Evolutionary conservation across 2,329 filamentous ascomycete species (phyloP), one percentile per base, ranked within the genome.

Genomic region (Fusarium fracticaudum): DNA sequence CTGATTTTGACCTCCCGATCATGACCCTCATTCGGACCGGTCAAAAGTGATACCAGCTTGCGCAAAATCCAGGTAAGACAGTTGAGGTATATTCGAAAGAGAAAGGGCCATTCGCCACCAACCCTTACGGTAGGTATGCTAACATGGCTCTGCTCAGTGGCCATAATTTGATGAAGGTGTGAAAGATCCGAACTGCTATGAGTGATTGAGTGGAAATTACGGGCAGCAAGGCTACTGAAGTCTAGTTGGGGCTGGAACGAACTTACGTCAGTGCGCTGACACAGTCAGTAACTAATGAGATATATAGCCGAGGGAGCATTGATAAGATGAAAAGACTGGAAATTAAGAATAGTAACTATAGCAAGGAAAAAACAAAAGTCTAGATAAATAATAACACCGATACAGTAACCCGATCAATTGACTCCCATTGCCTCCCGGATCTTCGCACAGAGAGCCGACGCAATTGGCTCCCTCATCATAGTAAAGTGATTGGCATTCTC

Each of bases 401-500:
- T 15, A 14, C 4, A 22, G 11, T 20, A 40, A 20, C 18, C 18
- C 6, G 6, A 24, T 44, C 9, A 44, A 31, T 48, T n/a, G 4
- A 50, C 33, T 0, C 51, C 35, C 35, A 61, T 41, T 2, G 59
- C 18, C 2, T 61, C 37, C 10, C 47, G 29, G 6, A 61, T 55
- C 15, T 9, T 14, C 22, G 37, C 37, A 43, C 59, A 61, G 1
- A 61, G 35, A n/a, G 48, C 50, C 0, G 47, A 55, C 3, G 48
- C 59, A 43, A 55, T 53, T 3, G 59, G 59, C 22, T 62, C 59
- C 29, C 59, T 37, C 48, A 62, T n/a, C 48, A 57, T 43, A 3
- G 59, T 62, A 6, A 62, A 62, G 33, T 62, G 59, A 6, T 62
- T 62, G 1, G 59, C 59, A 24, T 37, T 41, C 24, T 62, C 48